Conservation (phyloP, 2,329 filamentous ascomycete genomes). For the Exophiala viscosa region DNA sequence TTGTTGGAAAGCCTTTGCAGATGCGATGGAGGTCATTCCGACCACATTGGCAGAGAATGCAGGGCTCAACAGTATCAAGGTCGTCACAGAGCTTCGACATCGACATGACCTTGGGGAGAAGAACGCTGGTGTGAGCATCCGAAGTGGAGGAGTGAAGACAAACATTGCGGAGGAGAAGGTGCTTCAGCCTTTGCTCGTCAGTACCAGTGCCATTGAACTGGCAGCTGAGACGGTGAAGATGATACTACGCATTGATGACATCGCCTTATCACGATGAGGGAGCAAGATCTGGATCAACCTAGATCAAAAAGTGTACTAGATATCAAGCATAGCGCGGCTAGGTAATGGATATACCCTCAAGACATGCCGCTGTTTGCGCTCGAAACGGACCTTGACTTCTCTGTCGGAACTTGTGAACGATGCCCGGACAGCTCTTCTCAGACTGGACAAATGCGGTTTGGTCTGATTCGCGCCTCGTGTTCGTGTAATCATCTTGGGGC, state of each 20-base stretch:
- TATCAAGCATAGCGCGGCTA: constrained; percentile 18
- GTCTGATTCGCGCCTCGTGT: too few species aligned
- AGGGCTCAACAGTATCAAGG: constrained; percentile 96
- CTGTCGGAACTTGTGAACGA: too few species aligned
- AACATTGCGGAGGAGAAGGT: constrained; percentile 98
- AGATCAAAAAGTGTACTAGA: constrained; percentile 3
- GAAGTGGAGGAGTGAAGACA: constrained; percentile 92
- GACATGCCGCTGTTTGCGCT: too few species aligned
- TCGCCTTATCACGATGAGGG: constrained; percentile 51
- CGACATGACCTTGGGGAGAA: constrained; percentile 92
- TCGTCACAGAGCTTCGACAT: constrained; percentile 92
- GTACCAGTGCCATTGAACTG: constrained; percentile 94
- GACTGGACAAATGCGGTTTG: too few species aligned
- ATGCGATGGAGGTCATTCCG: constrained; percentile 94
- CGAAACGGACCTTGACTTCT: too few species aligned
- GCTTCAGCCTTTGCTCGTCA: constrained; percentile 89
- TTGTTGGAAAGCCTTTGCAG: constrained; percentile 98
- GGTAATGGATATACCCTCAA: constrained; percentile 1
- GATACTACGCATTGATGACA: constrained; percentile 69
- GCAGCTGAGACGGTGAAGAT: constrained; percentile 99
- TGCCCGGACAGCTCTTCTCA: too few species aligned
- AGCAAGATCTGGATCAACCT: background rate
- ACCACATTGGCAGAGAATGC: constrained; percentile 97
- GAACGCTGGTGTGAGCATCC: constrained; percentile 96
- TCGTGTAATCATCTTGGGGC: too few species aligned